phyloP scores from a whole-genome alignment of 176 grass and related monocot genomes.

The Luzula sylvatica region DNA sequence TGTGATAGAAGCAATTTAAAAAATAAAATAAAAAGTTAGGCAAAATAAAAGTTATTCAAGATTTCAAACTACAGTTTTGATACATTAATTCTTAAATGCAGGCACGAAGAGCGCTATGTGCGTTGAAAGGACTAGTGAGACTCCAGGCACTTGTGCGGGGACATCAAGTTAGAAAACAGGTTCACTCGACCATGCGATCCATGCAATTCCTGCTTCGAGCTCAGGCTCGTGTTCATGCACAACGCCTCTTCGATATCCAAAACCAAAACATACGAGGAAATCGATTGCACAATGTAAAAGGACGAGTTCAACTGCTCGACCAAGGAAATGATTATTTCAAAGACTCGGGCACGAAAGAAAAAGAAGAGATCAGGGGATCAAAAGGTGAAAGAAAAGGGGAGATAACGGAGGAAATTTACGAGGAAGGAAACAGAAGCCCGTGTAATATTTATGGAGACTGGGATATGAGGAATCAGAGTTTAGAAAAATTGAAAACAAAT shows the following conservation, averaged over 20 bases:
- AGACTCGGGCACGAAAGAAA: slow-evolving; percentile 10
- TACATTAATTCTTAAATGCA: slow-evolving; percentile 7
- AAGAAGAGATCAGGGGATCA: not conserved
- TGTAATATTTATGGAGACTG: slow-evolving; percentile 15
- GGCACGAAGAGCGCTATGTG: slow-evolving; percentile 49
- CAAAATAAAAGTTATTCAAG: not conserved
- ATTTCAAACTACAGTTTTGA: not conserved
- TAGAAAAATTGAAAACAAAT: slow-evolving; percentile 21
- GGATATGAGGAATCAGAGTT: slow-evolving; percentile 45
- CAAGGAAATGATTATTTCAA: not conserved
- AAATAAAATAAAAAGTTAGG: not conserved
- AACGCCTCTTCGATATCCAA: slow-evolving; percentile 22
- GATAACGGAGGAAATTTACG: not conserved
- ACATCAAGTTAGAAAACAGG: slow-evolving; percentile 66
- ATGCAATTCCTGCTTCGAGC: slow-evolving; percentile 77
- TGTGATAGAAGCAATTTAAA: not conserved
- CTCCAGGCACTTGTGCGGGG: slow-evolving; percentile 76
- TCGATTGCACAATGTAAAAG: not conserved
- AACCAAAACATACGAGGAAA: slow-evolving; percentile 1
- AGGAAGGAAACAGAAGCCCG: not conserved
- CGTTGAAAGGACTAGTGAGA: slow-evolving; percentile 56
- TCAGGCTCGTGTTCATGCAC: slow-evolving; percentile 60
- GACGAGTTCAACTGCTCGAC: not conserved
- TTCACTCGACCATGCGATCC: slow-evolving; percentile 59
- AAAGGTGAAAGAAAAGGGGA: slow-evolving; percentile 10